Evolutionary conservation across 441 rosid genomes (phyloP), one percentile per base, ranked within the genome.

Genomic region (Populus hybrid): DNA sequence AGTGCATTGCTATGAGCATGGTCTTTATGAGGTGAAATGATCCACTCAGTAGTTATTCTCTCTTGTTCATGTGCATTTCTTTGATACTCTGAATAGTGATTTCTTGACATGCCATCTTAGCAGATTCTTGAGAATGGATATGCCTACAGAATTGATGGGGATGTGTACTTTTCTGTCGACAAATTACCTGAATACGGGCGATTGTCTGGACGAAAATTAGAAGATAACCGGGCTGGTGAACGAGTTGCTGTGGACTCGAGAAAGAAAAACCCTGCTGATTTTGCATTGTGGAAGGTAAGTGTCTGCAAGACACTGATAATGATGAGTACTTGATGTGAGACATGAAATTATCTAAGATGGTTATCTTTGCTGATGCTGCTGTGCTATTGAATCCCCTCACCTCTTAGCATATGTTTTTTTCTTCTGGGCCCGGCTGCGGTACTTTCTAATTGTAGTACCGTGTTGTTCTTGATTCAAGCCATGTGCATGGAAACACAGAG

Each of bases 151-250:
- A 84, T 94, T 77, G 94, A 85, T 76, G 93, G 94, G 57, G 98
- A 94, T 73, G 85, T 94, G 38, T 93, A 86, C 88, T 94, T 93
- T 88, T 88, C 92, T 11, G 98, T 93, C 1, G 95, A 90, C 74
- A 88, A 86, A 12, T 87, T 86, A 80, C 92, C 92, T 10, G 86
- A 88, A 18, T 93, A 94, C 76, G 98, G 99, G 69, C 81, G 69
- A 74, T 86, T 94, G 78, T 94, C 98, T 79, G 97, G 98, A 73
- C 80, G 98, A 64, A 94, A 88, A 75, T 82, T 91, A 79, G 98
- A 90, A 81, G 99, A 94, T 77, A 94, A 94, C 80, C 90, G 98
- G 73, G 97, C 97, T 53, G 99, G 98, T 70, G 99, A 93, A 84
- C 91, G 95, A 78, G 95, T 94, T 67, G 88, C 95, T 78, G 93